Base-by-base conservation (phyloP, 2,329 filamentous ascomycete genomes). In the Magnaporthiopsis rhizophila region DNA sequence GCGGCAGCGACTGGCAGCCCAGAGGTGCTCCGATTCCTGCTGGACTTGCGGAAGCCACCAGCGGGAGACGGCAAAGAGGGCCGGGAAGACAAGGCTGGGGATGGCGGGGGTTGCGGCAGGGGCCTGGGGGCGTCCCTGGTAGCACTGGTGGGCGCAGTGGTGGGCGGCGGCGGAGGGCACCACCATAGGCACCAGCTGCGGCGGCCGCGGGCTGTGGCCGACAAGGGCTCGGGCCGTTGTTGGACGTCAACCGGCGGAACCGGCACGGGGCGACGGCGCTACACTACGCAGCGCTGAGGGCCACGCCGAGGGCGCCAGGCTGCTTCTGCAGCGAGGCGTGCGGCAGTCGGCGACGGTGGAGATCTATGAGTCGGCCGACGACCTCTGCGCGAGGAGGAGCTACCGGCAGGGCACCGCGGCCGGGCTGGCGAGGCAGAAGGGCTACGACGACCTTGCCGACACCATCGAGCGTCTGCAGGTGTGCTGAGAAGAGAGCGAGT, bases 331-430 rank as follows among this genome's bases (percentile, higher is more conserved):
- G 32, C 64, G 64, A 26, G 69, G 69, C 8, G 70, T 69, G 18
- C 64, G 58, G 36, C 58, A 67, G 60, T 64, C 62, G 21, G 69
- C 69, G 13, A 68, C 68, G 59, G 61, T 56, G 32, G 69, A 68
- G 15, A 66, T 72, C 24, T 71, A 66, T 57, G 60, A 64, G 59
- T 21, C 18, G 36, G 28, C n/a, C 30, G 34, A 64, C 59, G 66
- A 64, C 30, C 36, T 69, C 8, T 65, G 65, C n/a, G 69, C 68
- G 60, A 30, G 28, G 28, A 66, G 61, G 63, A 64, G 62, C 12
- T 71, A 71, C 64, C 65, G 67, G 12, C 70, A 71, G 62, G 70
- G 70, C 11, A 71, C 70, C 18, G 65, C 69, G 32, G 66, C 69
- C 4, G 70, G 70, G 2, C 34, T 71, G 26, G 70, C 70, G 8